A percentile compares a stretch with the other conserved stretches of the same genome.
These are phyloP conservation scores for Trichaptum fuscoviolaceum DNA, from an alignment of 768 basidiomycete species.

Conservation along the genomic window DNA sequence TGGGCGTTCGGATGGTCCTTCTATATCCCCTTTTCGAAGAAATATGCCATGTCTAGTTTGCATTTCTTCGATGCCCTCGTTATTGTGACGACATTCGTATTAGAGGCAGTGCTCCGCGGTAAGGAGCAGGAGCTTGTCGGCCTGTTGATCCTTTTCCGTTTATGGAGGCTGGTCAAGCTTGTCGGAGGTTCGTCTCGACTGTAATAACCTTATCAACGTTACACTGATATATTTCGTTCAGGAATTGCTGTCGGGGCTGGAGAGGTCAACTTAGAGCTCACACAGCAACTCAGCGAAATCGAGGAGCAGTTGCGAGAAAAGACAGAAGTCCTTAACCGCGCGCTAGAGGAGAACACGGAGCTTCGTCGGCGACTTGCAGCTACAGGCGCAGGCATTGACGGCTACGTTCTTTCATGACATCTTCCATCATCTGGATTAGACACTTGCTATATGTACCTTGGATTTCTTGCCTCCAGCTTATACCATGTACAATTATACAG, in stretches of 20 bases:
- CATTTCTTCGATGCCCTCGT: constrained; percentile 72
- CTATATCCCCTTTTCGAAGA: constrained; percentile 47
- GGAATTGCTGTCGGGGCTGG: constrained; percentile 74
- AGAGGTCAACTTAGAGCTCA: constrained; percentile 55
- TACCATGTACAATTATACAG: too few species aligned
- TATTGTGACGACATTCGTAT: constrained; percentile 65
- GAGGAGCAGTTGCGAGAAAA: constrained; percentile 42
- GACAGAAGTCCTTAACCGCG: constrained; percentile 36
- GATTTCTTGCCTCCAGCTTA: neutral
- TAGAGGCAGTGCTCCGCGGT: constrained; percentile 67
- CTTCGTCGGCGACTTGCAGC: constrained; percentile 33
- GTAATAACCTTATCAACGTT: constrained; percentile 1
- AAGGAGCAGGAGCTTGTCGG: constrained; percentile 65
- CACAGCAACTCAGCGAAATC: constrained; percentile 44
- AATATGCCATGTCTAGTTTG: constrained; percentile 44
- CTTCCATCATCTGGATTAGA: constrained; percentile 25
- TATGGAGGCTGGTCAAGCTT: constrained; percentile 79
- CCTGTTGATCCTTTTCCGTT: constrained; percentile 65
- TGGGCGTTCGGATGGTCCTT: constrained; percentile 61
- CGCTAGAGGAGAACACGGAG: constrained; percentile 49
- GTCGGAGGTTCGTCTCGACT: constrained; percentile 42
- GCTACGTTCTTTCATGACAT: neutral
- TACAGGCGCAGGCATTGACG: neutral
- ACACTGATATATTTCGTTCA: constrained; percentile 33
- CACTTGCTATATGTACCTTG: constrained; percentile 26